phyloP scores from a whole-genome alignment of 768 basidiomycete genomes.

The Auriscalpium orientale region DNA sequence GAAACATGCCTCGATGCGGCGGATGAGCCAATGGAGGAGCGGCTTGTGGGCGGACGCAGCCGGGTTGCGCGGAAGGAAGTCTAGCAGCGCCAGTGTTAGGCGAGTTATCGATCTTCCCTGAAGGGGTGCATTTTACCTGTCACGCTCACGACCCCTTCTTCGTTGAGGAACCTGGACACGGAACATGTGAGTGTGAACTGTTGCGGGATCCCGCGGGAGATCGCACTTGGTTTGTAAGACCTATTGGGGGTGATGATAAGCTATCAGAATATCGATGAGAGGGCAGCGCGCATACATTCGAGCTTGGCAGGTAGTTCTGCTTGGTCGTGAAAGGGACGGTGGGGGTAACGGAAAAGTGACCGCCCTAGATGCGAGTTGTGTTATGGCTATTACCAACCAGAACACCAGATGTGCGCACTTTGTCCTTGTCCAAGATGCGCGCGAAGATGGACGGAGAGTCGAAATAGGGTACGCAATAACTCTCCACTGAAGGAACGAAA shows the following conservation, averaged over 20 bases:
- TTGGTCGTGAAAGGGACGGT: constrained; percentile 62
- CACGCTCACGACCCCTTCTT: constrained; percentile 77
- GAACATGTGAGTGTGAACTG: background rate
- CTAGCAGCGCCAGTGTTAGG: constrained; percentile 27
- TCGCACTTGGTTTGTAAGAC: constrained; percentile 76
- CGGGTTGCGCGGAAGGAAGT: constrained; percentile 70
- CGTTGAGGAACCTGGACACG: constrained; percentile 62
- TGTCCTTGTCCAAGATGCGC: constrained; percentile 80
- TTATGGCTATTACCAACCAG: background rate
- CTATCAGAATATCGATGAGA: constrained; percentile 3
- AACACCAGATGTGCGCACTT: constrained; percentile 27
- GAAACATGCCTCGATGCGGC: constrained; percentile 58
- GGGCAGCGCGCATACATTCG: constrained; percentile 48
- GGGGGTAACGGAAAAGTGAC: constrained; percentile 87
- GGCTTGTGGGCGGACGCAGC: constrained; percentile 41
- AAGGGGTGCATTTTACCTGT: constrained; percentile 42
- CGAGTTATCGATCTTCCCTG: background rate
- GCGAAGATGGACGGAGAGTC: constrained; percentile 92
- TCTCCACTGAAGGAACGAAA: constrained; percentile 53
- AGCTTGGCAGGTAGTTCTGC: constrained; percentile 77
- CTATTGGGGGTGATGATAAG: constrained; percentile 31
- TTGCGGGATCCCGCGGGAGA: background rate
- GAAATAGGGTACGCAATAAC: constrained; percentile 88
- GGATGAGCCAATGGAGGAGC: constrained; percentile 76
- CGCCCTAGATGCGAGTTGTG: constrained; percentile 43